Base-by-base conservation (phyloP, 345 rosid genomes). In the Adansonia digitata region DNA sequence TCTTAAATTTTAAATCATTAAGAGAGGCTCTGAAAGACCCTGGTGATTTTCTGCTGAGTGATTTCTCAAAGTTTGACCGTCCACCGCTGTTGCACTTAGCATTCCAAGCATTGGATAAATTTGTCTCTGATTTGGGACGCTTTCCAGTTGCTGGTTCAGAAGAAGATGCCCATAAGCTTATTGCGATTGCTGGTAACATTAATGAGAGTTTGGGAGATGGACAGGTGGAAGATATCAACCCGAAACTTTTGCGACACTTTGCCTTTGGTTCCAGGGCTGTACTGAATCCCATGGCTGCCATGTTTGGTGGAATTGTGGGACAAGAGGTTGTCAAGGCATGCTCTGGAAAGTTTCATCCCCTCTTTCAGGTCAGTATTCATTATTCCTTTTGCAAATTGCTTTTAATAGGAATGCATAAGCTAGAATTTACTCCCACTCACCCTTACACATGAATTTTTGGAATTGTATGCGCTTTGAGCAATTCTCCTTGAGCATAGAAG, bases 281-380 rank as follows among this genome's bases (percentile, higher is more conserved):
- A 55, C 79, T 95, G 51, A 95, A 95, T 85, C 99, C 99, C 49
- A 95, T 95, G 98, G 99, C 98, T 77, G 99, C 99, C 56, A 93
- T 95, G 97, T 95, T 95, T 81, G 99, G 99, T 65, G 99, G 99
- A 53, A 84, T 95, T 74, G 98, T 95, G 66, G 99, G 98, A 61
- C 99, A 95, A 81, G 99, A 95, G 77, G 92, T 93, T 89, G 92
- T 95, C 49, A 95, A 95, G 83, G 99, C 99, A 61, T 95, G 99
- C 85, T 91, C 99, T 74, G 97, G 97, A 72, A 95, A 95, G 82
- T 95, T 95, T 59, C 99, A 95, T 82, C 99, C 99, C 24, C 92
- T 95, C 57, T 89, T 81, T 77, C 99, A 95, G 98, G 99, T 91
- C 39, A 35, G 73, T 51, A n/a, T 31, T 20, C 35, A 26, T 66